Evolutionary conservation across 495 filamentous ascomycete genomes (phyloP), one percentile per base, ranked within the genome.

Genomic region (Penicillium macrosclerotiorum): DNA sequence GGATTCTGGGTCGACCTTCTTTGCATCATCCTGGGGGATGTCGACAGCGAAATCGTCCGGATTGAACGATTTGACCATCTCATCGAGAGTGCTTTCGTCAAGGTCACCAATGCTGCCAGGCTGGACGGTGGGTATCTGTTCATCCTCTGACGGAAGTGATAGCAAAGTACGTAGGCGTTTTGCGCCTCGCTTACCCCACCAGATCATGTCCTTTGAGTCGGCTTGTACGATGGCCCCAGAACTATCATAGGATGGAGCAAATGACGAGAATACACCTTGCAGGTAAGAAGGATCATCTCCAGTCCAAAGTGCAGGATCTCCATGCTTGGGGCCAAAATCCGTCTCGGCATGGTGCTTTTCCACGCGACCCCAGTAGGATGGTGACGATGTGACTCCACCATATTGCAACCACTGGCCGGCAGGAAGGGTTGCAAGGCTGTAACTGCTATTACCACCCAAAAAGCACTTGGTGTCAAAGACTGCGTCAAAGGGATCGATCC

Each of bases 211-310:
- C 42, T 89, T 83, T 19, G 79, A 70, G 47, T 86, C 83, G 9
- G 75, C 77, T 26, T 90, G 80, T 7, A 90, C 67, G 42, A 94
- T 74, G 2, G 91, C 81, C 4, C 75, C 79, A 3, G 86, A 79
- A 59, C 93, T 88, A 56, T 96, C 91, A 45, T 81, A 82, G 38
- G 78, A 82, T 4, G 91, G 91, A 8, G 89, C 89, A 68, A 95
- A 95, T 47, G 85, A 87, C 0, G 89, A 94, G 61, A 90, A 95
- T 5, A 84, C 88, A 37, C 88, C 83, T 31, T 88, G 78, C 51
- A 94, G 87, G 19, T 90, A 68, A 3, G 87, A 79, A 22, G 65
- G 37, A 32, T 71, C 65, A 26, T 69, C 64, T 12, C 65, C 64
- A 23, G 53, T 52, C 61, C 60, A 67, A 19, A 68, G 34, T 11